phyloP scores from a whole-genome alignment of 73 alveolate genomes.

The Stentor roeselii region DNA sequence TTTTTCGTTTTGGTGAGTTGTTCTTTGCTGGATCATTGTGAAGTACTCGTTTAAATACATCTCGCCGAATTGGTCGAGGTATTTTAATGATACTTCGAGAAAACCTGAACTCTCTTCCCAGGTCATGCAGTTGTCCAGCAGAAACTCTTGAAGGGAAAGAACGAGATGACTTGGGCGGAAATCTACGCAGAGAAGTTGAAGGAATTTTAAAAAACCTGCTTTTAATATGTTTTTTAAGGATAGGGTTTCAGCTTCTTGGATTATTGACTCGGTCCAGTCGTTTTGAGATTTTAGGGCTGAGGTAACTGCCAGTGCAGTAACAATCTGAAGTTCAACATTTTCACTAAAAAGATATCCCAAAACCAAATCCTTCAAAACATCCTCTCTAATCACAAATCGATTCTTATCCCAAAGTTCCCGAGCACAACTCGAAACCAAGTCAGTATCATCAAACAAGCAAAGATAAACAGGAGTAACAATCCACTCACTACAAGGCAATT shows the following conservation, averaged over 20 bases:
- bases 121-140: constrained; percentile 1
- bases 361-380: background rate
- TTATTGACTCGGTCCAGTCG: background rate
- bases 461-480: background rate
- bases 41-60: background rate
- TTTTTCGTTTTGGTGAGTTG: background rate
- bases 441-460: background rate
- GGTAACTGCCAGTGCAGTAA: background rate
- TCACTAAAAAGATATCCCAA: background rate
- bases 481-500: background rate
- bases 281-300: background rate
- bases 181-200: background rate
- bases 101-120: background rate
- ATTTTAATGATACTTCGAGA: background rate
- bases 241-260: background rate
- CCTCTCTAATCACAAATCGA: background rate
- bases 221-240: background rate
- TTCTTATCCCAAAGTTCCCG: background rate
- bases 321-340: background rate
- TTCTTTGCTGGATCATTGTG: constrained; percentile 18
- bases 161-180: background rate
- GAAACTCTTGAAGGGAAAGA: background rate
- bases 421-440: background rate
- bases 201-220: constrained; percentile 1
- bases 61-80: background rate